A percentile compares a stretch with the other conserved stretches of the same genome.
These are phyloP conservation scores for Amniculicola lignicola DNA, from an alignment of 495 filamentous ascomycete genomes.

Conservation along the genomic window DNA sequence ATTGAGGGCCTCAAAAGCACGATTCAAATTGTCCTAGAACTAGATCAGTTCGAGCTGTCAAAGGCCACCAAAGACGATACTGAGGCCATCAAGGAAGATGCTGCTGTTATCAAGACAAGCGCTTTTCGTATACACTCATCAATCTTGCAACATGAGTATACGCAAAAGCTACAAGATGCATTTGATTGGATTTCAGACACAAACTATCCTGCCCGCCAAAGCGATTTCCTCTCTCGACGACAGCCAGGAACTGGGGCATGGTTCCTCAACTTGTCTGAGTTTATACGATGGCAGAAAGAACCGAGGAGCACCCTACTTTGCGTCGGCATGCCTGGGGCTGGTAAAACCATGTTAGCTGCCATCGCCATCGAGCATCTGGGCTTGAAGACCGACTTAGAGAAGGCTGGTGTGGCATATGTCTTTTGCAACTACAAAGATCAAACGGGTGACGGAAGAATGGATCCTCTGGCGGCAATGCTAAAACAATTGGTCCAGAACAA, in stretches of 20 bases:
- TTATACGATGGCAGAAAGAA: slow-evolving; percentile 29
- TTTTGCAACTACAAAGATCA: slow-evolving; percentile 45
- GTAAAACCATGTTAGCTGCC: slow-evolving; percentile 34
- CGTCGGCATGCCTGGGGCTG: slow-evolving; percentile 41
- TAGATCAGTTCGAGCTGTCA: too few species aligned
- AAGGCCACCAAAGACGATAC: too few species aligned
- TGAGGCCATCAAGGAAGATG: too few species aligned
- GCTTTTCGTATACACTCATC: too few species aligned
- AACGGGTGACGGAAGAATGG: slow-evolving; percentile 37
- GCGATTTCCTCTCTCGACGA: too few species aligned
- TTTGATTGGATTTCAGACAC: too few species aligned
- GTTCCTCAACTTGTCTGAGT: slow-evolving; percentile 43
- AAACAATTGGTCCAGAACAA: slow-evolving; percentile 41
- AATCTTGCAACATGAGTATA: too few species aligned
- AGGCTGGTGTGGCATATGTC: slow-evolving; percentile 41
- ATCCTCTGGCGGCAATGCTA: slow-evolving; percentile 41
- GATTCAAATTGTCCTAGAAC: too few species aligned
- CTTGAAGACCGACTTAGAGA: neutral
- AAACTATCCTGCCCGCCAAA: too few species aligned
- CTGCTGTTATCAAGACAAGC: too few species aligned
- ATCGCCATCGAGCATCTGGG: slow-evolving; percentile 38
- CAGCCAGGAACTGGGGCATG: slow-evolving; percentile 44
- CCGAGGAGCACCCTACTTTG: slow-evolving; percentile 37
- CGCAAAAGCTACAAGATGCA: too few species aligned
- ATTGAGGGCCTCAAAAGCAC: too few species aligned